Percentiles rank a stretch among this genome's conserved stretches.
Conservation (phyloP, 192 early-diverging fungal species). For the Coemansia javaensis region DNA sequence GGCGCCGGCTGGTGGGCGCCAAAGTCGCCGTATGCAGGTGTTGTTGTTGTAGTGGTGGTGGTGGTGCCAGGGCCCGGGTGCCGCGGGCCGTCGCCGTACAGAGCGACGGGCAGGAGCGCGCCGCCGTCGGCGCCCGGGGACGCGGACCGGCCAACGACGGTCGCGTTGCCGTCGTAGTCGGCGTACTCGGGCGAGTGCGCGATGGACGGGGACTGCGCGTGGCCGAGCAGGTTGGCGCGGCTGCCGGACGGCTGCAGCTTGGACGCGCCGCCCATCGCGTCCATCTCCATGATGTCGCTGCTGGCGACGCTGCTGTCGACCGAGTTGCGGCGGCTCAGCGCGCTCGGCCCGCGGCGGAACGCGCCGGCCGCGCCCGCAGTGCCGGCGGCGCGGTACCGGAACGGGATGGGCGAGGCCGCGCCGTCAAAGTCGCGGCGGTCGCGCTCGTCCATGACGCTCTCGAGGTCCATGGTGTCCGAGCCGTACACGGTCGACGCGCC, state of each 20-base stretch:
- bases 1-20: too few species aligned
- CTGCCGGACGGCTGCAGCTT: constrained; percentile 14
- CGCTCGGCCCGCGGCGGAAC: constrained; percentile 8
- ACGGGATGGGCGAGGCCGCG: constrained; percentile 23
- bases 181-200: constrained; percentile 4
- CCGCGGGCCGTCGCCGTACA: too few species aligned
- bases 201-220: constrained; percentile 17
- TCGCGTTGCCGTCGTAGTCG: constrained; percentile 19
- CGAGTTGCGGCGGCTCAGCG: constrained; percentile 30
- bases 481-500: constrained; percentile 42
- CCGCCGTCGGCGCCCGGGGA: constrained; percentile 5
- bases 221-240: constrained; percentile 28
- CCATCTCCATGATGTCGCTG: constrained; percentile 24
- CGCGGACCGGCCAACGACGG: constrained; percentile 5
- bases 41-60: too few species aligned
- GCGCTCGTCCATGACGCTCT: constrained; percentile 46
- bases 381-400: constrained; percentile 3
- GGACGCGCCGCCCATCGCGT: background rate
- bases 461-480: constrained; percentile 22
- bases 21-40: too few species aligned
- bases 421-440: constrained; percentile 50
- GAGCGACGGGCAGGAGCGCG: too few species aligned
- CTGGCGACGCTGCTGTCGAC: constrained; percentile 28
- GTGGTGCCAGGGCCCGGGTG: too few species aligned
- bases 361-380: background rate